phyloP scores from a whole-genome alignment of 495 filamentous ascomycete genomes.

The Pyrenula aspistea region DNA sequence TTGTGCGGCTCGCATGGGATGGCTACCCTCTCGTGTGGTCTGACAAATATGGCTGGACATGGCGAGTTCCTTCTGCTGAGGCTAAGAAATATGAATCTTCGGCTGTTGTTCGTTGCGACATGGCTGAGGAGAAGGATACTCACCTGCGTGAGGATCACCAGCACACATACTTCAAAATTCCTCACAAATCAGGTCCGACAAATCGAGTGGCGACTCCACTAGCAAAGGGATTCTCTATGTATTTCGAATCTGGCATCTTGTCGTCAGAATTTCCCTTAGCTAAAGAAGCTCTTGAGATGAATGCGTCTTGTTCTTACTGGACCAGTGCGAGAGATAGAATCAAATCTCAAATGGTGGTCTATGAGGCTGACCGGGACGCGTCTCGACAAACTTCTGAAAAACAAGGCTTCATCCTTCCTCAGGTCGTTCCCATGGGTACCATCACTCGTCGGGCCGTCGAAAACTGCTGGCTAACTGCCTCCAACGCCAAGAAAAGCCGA shows the following conservation, averaged over 20 bases:
- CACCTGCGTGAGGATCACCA: conserved; percentile 51
- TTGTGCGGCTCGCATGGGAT: conserved; percentile 83
- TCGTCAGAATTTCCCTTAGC: conserved; percentile 80
- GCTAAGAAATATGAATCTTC: conserved; percentile 53
- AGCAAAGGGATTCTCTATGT: conserved; percentile 78
- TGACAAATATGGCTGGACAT: conserved; percentile 84
- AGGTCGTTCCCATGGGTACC: conserved; percentile 97
- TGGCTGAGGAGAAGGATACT: conserved; percentile 57
- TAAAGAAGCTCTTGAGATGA: conserved; percentile 94
- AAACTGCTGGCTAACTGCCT: conserved; percentile 96
- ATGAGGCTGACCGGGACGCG: conserved; percentile 44
- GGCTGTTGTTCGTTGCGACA: conserved; percentile 60
- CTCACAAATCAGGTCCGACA: conserved; percentile 86
- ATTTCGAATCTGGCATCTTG: conserved; percentile 82
- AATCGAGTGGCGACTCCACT: conserved; percentile 75
- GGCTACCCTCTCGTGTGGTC: conserved; percentile 85
- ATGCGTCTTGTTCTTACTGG: conserved; percentile 97
- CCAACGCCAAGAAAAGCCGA: conserved; percentile 89
- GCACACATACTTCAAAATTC: conserved; percentile 78
- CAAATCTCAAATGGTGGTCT: conserved; percentile 85
- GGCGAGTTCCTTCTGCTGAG: conserved; percentile 57
- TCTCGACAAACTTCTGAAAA: conserved; percentile 6
- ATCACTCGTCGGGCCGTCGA: conserved; percentile 94
- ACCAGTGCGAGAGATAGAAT: conserved; percentile 90
- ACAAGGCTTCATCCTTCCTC: conserved; percentile 83